Base-by-base conservation (phyloP, 108 stramenopile species). In the Seminavis robusta region DNA sequence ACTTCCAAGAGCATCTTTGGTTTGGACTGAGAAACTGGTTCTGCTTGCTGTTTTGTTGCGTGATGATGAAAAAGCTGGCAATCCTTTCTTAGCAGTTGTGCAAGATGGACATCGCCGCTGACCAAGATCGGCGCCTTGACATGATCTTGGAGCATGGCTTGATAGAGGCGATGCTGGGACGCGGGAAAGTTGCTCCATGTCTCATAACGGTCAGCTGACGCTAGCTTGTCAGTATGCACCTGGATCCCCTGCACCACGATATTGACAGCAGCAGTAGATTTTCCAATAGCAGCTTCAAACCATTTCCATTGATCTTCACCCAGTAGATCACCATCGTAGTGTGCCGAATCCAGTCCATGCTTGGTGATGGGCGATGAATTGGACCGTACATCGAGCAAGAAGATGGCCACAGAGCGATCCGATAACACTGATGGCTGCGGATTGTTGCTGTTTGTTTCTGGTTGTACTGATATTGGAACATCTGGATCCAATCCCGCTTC, bases 101-200 rank as follows among this genome's bases (percentile, higher is more conserved):
- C 56, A 78, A 84, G 81, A 64, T 92, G 91, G 4, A 92, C 86
- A 67, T 92, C 92, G 5, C 92, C 92, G 33, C 59, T 71, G 4
- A 93, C 67, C 23, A 89, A 39, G 21, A 93, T 73, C 16, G 83
- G 83, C 29, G 79, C 69, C 9, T 33, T 48, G 19, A 71, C 81
- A 33, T 70, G 70, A 20, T 83, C 73, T 40, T 81, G 76, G 50
- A 85, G 38, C 17, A 94, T 37, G 11, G 67, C 44, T 42, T 94
- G 73, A 54, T 86, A 84, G 19, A 94, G 56, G 28, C 84, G 63
- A 47, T 77, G 67, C 30, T 81, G 66, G 7, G 79, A 38, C 30
- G 61, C 59, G 6, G 89, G 84, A 55, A 89, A 74, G 21, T 56
- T 34, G 44, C 41, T 68, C 93, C 93, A 94, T 28, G 77, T 77